Conservation (phyloP, 1,284 basidiomycete species). For the Pyrrhoderma lamaoense region DNA sequence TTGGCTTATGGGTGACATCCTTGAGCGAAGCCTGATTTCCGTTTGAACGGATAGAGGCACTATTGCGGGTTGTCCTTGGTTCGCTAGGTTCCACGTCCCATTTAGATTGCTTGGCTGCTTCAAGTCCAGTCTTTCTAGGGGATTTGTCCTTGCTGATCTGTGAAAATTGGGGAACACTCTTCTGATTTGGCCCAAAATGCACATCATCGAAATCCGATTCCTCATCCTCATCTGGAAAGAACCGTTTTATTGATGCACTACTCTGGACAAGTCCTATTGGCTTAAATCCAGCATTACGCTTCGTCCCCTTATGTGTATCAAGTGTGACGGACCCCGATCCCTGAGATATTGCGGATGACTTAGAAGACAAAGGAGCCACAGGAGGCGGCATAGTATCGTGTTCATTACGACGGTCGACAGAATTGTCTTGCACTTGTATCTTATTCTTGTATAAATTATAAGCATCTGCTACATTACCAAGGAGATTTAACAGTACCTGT, state of each 20-base stretch:
- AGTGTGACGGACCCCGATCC: neutral
- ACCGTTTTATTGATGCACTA: conserved; percentile 23
- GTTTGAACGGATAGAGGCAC: neutral
- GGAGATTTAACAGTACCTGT: no score
- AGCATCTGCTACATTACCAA: no score
- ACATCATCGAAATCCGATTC: conserved; percentile 16
- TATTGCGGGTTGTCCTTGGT: neutral
- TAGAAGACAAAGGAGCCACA: conserved; percentile 14
- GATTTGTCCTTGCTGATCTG: no score
- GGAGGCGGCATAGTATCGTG: conserved; percentile 25
- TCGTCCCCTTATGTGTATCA: conserved; percentile 5
- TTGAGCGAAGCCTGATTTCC: neutral
- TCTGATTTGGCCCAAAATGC: no score
- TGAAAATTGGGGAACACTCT: no score
- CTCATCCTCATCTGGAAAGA: conserved; percentile 29
- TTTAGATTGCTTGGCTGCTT: neutral
- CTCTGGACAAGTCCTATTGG: conserved; percentile 13
- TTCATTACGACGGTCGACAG: conserved; percentile 9
- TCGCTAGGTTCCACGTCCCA: neutral
- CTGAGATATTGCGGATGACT: conserved; percentile 11
- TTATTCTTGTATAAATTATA: no score
- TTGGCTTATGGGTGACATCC: neutral
- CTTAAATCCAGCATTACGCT: conserved; percentile 17
- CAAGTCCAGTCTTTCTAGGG: no score
- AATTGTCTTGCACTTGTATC: no score